Base-by-base conservation (phyloP, 2,329 filamentous ascomycete genomes). In the Colletotrichum costaricense region DNA sequence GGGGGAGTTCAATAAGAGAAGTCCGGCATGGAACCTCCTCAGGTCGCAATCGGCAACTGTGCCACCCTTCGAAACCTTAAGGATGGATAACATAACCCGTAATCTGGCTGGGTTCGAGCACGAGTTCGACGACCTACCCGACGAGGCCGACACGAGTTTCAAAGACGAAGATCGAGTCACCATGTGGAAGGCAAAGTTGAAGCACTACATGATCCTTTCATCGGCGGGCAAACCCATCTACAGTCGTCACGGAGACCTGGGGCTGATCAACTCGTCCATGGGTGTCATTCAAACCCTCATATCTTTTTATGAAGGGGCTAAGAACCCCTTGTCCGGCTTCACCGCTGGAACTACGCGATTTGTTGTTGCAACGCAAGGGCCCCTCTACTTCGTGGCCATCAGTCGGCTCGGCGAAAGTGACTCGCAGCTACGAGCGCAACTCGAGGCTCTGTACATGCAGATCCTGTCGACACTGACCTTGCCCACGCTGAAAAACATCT, bases 181-280 rank as follows among this genome's bases (percentile, higher is more conserved):
- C 19, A 87, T 92, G 75, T 99, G 95, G 95, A 97, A 95, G 80
- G 91, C 93, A 49, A 98, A 98, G 84, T 88, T 95, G 75, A 99
- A 99, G 83, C 97, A 99, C 83, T 99, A 98, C 82, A 91, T 99
- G 83, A 97, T 99, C 78, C 86, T 99, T 1, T 98, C 97, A 2
- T 96, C 95, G 16, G 96, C 97, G 11, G 97, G 97, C 24, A 99
- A 99, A 81, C 97, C 97, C 12, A 97, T 99, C 62, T 99, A 96
- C 88, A 98, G 95, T 79, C 91, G 97, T 62, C 96, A 99, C 80
- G 97, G 97, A 54, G 95, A 98, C 77, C 89, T 97, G 76, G 92
- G 93, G 67, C 86, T 98, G 56, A 95, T 98, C 80, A 98, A 97
- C 78, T 93, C 94, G 63, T 98, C 97, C 78, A 96, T 98, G 81